phyloP scores from a whole-genome alignment of 2,329 filamentous ascomycete genomes.

The Sclerotinia nivalis region DNA sequence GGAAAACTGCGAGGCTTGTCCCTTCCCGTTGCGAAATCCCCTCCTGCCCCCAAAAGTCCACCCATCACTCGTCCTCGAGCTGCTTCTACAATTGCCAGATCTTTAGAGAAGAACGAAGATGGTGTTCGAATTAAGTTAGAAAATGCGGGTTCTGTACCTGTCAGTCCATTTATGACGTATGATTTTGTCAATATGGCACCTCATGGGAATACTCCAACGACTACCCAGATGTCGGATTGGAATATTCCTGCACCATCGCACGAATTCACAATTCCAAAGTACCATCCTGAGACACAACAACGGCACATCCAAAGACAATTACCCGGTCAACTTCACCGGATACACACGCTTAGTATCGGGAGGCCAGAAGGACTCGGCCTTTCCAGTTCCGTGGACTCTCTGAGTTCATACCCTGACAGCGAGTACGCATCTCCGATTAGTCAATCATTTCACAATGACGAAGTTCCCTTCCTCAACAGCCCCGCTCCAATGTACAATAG shows the following conservation, averaged over 20 bases:
- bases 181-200: slow-evolving; percentile 46
- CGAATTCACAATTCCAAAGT: slow-evolving; percentile 27
- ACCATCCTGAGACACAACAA: slow-evolving; percentile 33
- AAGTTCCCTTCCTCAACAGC: slow-evolving; percentile 57
- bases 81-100: slow-evolving; percentile 33
- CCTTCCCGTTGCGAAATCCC: slow-evolving; percentile 64
- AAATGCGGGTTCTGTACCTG: slow-evolving; percentile 29
- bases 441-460: slow-evolving; percentile 56
- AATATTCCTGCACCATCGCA: slow-evolving; percentile 38
- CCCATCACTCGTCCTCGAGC: slow-evolving; percentile 37
- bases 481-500: slow-evolving; percentile 59
- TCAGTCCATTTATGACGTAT: slow-evolving; percentile 42
- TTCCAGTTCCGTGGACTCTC: slow-evolving; percentile 48
- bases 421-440: slow-evolving; percentile 58
- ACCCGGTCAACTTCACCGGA: slow-evolving; percentile 52
- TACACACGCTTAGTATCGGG: slow-evolving; percentile 50
- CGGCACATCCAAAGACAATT: slow-evolving; percentile 41
- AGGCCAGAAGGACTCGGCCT: slow-evolving; percentile 35
- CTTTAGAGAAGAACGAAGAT: slow-evolving; percentile 32
- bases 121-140: slow-evolving; percentile 41
- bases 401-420: slow-evolving; percentile 54
- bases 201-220: slow-evolving; percentile 33
- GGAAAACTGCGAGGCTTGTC: slow-evolving; percentile 91
- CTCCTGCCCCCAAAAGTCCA: slow-evolving; percentile 46
- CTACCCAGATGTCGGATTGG: slow-evolving; percentile 40